Evolutionary conservation across 805 yeast species (phyloP).

Genomic region (Phaffomyces thermotolerans): DNA sequence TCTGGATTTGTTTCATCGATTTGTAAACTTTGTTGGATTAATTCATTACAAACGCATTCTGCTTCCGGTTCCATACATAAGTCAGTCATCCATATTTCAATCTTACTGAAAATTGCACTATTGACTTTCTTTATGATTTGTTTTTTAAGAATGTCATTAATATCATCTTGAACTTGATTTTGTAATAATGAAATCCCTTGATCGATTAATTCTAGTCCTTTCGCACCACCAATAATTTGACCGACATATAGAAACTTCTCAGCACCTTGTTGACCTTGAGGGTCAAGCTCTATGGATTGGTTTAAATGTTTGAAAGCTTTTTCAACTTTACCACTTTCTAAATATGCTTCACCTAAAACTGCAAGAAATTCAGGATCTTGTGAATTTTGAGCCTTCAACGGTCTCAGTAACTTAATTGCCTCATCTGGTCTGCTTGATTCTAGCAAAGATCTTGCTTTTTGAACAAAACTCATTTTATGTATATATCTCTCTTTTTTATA

Average conservation of each 20-base stretch:
- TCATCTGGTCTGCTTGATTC: slow-evolving; percentile 18
- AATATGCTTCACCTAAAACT: slow-evolving; percentile 63
- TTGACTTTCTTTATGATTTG: slow-evolving; percentile 52
- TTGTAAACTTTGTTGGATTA: slow-evolving; percentile 57
- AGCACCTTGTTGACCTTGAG: slow-evolving; percentile 54
- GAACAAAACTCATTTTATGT: background rate
- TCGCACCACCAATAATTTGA: slow-evolving; percentile 78
- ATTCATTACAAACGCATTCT: slow-evolving; percentile 67
- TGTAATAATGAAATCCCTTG: slow-evolving; percentile 54
- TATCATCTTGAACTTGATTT: slow-evolving; percentile 25
- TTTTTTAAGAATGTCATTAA: slow-evolving; percentile 11
- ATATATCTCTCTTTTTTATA: background rate
- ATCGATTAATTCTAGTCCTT: slow-evolving; percentile 57
- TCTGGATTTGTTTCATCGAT: slow-evolving; percentile 58
- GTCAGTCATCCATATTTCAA: slow-evolving; percentile 98
- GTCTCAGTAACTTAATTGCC: slow-evolving; percentile 29
- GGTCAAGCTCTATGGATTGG: slow-evolving; percentile 62
- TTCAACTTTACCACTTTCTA: slow-evolving; percentile 77
- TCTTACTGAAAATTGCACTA: slow-evolving; percentile 74
- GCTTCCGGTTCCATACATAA: slow-evolving; percentile 91
- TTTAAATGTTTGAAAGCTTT: slow-evolving; percentile 60
- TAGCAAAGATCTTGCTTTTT: slow-evolving; percentile 4
- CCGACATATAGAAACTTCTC: slow-evolving; percentile 89
- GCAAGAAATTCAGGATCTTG: slow-evolving; percentile 43
- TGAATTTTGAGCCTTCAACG: slow-evolving; percentile 26